A percentile compares a stretch with the other conserved stretches of the same genome.
phyloP scores from a whole-genome alignment of 176 grass and related monocot genomes.

The Hordeum marinum region DNA sequence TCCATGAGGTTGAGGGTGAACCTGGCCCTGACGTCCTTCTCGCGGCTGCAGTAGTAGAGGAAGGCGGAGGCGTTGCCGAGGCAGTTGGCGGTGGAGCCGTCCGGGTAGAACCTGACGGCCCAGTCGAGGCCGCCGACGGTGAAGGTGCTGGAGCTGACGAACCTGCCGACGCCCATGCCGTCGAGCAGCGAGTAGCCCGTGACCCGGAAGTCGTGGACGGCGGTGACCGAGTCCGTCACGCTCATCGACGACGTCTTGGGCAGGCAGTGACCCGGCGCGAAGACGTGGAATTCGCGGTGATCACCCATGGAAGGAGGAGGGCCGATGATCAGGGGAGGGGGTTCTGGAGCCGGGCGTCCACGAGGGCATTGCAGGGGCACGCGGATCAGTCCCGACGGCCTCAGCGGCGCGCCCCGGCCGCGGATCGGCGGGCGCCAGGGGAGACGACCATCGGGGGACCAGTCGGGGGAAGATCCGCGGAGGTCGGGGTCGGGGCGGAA shows the following conservation, averaged over 20 bases:
- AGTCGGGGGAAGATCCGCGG: neutral
- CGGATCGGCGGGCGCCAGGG: neutral
- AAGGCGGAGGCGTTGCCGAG: constrained; percentile 26
- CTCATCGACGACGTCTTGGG: constrained; percentile 33
- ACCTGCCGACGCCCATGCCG: constrained; percentile 28
- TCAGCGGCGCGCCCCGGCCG: neutral
- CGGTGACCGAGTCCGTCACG: constrained; percentile 29
- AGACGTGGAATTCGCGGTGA: neutral
- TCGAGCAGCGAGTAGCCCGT: constrained; percentile 33
- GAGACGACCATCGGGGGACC: neutral
- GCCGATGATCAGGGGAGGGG: neutral
- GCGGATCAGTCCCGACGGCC: neutral
- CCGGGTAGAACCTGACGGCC: constrained; percentile 41
- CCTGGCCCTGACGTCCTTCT: constrained; percentile 8
- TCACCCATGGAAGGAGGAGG: neutral
- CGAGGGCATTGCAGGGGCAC: neutral
- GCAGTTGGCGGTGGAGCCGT: constrained; percentile 3
- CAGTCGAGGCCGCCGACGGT: constrained; percentile 36
- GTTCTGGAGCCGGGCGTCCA: neutral
- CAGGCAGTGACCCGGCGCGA: neutral
- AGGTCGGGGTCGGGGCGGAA: neutral
- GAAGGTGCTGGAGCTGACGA: constrained; percentile 40
- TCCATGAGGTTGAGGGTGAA: constrained; percentile 30
- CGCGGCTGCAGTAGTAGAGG: constrained; percentile 25
- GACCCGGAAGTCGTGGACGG: constrained; percentile 32